Percentiles rank a stretch among this genome's conserved stretches.
Evolutionary conservation across 1,284 basidiomycete genomes (phyloP).

Genomic region (Vanrija humicola): DNA sequence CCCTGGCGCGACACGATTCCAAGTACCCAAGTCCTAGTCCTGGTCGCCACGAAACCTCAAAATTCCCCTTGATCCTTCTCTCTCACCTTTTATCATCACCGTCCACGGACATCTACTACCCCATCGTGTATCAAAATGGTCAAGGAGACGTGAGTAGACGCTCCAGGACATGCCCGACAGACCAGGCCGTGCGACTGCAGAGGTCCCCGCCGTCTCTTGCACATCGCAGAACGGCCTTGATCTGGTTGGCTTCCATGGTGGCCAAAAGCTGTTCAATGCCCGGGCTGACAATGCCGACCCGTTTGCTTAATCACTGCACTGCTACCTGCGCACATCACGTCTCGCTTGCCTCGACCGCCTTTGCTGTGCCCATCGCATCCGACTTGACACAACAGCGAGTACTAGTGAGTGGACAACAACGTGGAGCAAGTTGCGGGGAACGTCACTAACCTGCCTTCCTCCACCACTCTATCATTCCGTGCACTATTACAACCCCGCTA

Average conservation of each 20-base stretch:
- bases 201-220: no score
- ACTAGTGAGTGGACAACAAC: conserved; percentile 53
- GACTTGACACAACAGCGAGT: conserved; percentile 61
- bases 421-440: no score
- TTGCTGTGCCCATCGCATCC: not conserved
- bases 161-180: not conserved
- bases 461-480: not conserved
- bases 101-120: no score
- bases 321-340: not conserved
- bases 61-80: not conserved
- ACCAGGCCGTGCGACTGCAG: no score
- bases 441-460: no score
- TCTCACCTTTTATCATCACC: not conserved
- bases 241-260: not conserved
- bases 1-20: no score
- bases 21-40: no score
- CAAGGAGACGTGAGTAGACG: conserved; percentile 48
- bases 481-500: no score
- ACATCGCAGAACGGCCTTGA: no score
- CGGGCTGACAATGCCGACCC: no score
- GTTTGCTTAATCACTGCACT: conserved; percentile 2
- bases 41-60: no score
- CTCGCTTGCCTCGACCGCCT: not conserved
- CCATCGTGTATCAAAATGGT: conserved; percentile 38
- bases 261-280: no score